These are phyloP conservation scores for Lactarius trivialis DNA, from an alignment of 768 basidiomycete species.

Conservation along the genomic window DNA sequence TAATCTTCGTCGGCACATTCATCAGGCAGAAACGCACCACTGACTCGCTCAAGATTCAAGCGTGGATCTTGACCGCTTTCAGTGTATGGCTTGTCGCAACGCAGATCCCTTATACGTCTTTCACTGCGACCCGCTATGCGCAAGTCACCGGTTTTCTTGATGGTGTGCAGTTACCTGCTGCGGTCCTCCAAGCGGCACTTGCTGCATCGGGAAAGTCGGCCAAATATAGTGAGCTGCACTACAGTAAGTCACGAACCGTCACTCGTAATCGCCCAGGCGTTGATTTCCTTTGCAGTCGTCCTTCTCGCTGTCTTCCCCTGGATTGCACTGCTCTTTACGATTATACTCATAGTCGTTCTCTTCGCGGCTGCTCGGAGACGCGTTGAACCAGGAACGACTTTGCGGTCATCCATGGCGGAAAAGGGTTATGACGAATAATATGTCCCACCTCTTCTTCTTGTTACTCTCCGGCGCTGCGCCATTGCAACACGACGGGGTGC, in stretches of 20 bases:
- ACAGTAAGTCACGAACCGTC: not conserved
- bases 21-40: slow-evolving; percentile 19
- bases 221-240: slow-evolving; percentile 10
- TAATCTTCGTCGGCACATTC: slow-evolving; percentile 27
- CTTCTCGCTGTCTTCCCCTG: slow-evolving; percentile 18
- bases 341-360: slow-evolving; percentile 3
- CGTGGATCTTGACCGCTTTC: slow-evolving; percentile 36
- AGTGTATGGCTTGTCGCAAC: slow-evolving; percentile 43
- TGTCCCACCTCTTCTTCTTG: not conserved
- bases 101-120: slow-evolving; percentile 42
- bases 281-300: not conserved
- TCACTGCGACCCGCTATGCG: slow-evolving; percentile 41
- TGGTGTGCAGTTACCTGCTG: slow-evolving; percentile 32
- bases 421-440: not conserved
- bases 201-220: slow-evolving; percentile 2
- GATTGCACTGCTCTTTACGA: slow-evolving; percentile 4
- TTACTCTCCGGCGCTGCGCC: not conserved
- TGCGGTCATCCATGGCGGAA: not conserved
- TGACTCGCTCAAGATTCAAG: slow-evolving; percentile 28
- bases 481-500: not conserved
- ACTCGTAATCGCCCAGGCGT: not conserved
- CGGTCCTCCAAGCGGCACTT: slow-evolving; percentile 31
- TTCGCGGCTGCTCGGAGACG: slow-evolving; percentile 6
- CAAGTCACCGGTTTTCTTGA: slow-evolving; percentile 38
- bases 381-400: not conserved